phyloP scores from a whole-genome alignment of 257 asterid species.

The Petunia secreta region DNA sequence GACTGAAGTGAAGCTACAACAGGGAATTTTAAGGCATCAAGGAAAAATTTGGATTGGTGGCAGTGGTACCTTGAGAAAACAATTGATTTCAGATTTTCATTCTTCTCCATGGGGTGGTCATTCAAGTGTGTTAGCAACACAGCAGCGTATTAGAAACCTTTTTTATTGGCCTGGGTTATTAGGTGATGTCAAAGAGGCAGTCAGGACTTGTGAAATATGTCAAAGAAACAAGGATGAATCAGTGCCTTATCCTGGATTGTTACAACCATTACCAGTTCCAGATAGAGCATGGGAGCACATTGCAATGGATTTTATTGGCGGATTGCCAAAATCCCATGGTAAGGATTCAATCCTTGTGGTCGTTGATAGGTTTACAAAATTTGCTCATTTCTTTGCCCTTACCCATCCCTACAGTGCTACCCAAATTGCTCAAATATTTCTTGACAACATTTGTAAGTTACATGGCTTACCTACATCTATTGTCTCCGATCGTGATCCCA shows the following conservation, averaged over 20 bases:
- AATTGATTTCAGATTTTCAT: neutral
- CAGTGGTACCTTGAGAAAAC: neutral
- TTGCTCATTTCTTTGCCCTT: too few relatives aligned
- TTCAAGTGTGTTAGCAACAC: neutral
- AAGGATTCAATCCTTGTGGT: too few relatives aligned
- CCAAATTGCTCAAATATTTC: neutral
- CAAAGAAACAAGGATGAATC: too few relatives aligned
- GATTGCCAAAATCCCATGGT: too few relatives aligned
- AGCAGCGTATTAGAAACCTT: neutral
- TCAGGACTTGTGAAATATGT: too few relatives aligned
- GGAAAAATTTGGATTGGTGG: neutral
- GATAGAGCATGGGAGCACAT: neutral
- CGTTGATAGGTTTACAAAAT: too few relatives aligned
- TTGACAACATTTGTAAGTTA: neutral
- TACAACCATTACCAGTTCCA: neutral
- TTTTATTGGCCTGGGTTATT: neutral
- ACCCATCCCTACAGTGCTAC: too few relatives aligned
- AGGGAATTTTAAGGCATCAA: neutral
- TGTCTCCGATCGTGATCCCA: neutral
- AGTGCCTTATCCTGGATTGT: neutral
- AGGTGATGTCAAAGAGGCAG: neutral
- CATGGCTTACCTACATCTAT: neutral
- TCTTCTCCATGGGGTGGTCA: neutral
- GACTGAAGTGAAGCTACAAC: neutral
- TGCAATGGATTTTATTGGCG: too few relatives aligned